Conservation (phyloP, 2,329 filamentous ascomycete genomes). For the Coniochaeta sp. region DNA sequence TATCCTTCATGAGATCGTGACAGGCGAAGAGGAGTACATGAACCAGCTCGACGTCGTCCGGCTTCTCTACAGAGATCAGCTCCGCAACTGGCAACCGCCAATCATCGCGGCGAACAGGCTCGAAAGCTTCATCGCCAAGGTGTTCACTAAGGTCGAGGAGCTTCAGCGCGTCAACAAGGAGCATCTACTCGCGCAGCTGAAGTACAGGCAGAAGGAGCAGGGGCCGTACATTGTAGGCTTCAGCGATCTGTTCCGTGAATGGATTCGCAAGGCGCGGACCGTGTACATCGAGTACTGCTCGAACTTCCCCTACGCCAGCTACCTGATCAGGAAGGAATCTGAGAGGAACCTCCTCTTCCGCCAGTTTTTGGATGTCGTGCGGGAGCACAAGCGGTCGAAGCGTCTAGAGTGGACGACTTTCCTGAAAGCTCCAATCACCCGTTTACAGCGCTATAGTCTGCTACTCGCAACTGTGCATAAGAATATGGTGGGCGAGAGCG, state of each 20-base stretch:
- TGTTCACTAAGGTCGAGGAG: constrained; percentile 85
- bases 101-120: constrained; percentile 75
- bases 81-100: constrained; percentile 64
- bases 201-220: constrained; percentile 94
- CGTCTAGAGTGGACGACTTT: constrained; percentile 92
- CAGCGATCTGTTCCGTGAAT: constrained; percentile 95
- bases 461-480: constrained; percentile 76
- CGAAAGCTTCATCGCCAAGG: constrained; percentile 70
- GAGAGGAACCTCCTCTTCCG: constrained; percentile 81
- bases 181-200: constrained; percentile 83
- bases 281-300: constrained; percentile 91
- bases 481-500: constrained; percentile 74
- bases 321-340: constrained; percentile 74
- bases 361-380: constrained; percentile 74
- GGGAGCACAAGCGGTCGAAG: constrained; percentile 69
- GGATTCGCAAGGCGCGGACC: constrained; percentile 87
- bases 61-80: constrained; percentile 75
- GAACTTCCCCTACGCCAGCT: constrained; percentile 76
- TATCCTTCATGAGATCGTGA: constrained; percentile 90
- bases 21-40: constrained; percentile 87
- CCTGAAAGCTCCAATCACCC: constrained; percentile 85
- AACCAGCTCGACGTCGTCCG: constrained; percentile 80
- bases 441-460: constrained; percentile 83
- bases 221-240: constrained; percentile 91
- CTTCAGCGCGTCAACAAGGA: constrained; percentile 91